Evolutionary conservation across 495 filamentous ascomycete genomes (phyloP).

Genomic region (Neurospora discreta): DNA sequence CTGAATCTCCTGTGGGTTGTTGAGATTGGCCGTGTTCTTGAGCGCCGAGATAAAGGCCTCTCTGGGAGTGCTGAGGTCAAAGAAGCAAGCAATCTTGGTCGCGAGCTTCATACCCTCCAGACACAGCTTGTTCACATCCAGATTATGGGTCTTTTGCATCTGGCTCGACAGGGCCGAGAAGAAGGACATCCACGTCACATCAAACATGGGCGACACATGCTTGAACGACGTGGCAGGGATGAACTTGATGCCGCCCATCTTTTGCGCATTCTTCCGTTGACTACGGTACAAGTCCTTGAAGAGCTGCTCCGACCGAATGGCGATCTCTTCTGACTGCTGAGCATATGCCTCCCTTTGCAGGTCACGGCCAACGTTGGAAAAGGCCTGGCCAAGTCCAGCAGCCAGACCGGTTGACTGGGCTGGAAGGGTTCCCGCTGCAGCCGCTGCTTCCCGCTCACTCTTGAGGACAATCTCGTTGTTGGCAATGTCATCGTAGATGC

Average conservation of each 20-base stretch:
- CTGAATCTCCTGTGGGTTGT: conserved; percentile 91
- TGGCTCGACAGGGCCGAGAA: conserved; percentile 84
- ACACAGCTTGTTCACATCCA: conserved; percentile 81
- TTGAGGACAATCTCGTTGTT: conserved; percentile 89
- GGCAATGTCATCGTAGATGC: conserved; percentile 87
- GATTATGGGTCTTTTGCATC: conserved; percentile 82
- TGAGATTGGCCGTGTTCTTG: conserved; percentile 87
- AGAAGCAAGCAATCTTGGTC: conserved; percentile 84
- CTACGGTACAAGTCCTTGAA: conserved; percentile 83
- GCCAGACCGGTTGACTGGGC: conserved; percentile 60
- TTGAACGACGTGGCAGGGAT: conserved; percentile 87
- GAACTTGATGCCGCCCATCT: conserved; percentile 55
- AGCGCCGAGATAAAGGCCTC: conserved; percentile 91
- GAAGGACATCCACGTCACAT: conserved; percentile 98
- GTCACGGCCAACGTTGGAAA: conserved; percentile 84
- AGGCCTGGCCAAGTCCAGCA: conserved; percentile 76
- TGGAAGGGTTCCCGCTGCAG: conserved; percentile 52
- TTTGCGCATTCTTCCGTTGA: conserved; percentile 65
- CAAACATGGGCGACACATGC: conserved; percentile 97
- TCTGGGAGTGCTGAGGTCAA: conserved; percentile 80
- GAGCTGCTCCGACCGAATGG: conserved; percentile 54
- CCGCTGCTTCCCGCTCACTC: conserved; percentile 79
- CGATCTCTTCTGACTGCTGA: conserved; percentile 88
- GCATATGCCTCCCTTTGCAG: conserved; percentile 86
- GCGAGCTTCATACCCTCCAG: conserved; percentile 92